Conservation (phyloP, 2,329 filamentous ascomycete species). For the Penicillium sp. region DNA sequence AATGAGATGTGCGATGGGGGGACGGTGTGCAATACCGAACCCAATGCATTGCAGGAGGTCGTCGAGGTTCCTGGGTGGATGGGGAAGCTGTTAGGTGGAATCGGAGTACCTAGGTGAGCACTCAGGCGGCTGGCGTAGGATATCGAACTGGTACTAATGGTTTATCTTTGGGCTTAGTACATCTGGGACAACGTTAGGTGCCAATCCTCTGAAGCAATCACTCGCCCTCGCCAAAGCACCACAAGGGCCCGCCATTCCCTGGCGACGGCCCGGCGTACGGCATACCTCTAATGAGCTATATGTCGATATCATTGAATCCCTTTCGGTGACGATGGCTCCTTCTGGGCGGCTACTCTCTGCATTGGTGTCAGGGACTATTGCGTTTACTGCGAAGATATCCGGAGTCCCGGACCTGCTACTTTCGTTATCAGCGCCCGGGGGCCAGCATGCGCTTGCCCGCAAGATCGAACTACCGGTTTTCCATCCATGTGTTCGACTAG, state of each 20-base stretch:
- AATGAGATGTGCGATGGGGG: conserved; percentile 97
- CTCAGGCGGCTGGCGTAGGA: not conserved
- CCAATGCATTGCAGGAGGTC: conserved; percentile 83
- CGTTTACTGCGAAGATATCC: conserved; percentile 91
- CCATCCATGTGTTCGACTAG: conserved; percentile 87
- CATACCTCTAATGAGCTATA: conserved; percentile 98
- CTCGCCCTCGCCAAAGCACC: conserved; percentile 34
- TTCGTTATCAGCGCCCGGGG: conserved; percentile 72
- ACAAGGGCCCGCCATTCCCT: conserved; percentile 63
- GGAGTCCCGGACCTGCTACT: conserved; percentile 88
- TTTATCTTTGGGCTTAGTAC: conserved; percentile 22
- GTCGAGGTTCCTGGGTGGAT: conserved; percentile 90
- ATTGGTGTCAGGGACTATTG: conserved; percentile 85
- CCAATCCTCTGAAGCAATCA: conserved; percentile 41
- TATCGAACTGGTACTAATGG: not conserved
- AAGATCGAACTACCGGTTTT: conserved; percentile 88
- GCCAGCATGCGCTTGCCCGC: conserved; percentile 68
- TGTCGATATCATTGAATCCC: conserved; percentile 87
- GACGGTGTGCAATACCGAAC: conserved; percentile 82
- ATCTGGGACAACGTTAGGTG: conserved; percentile 41
- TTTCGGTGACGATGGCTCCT: conserved; percentile 82
- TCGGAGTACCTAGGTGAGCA: conserved; percentile 70
- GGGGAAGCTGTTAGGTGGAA: conserved; percentile 81
- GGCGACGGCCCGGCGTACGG: conserved; percentile 85
- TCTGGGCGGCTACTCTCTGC: conserved; percentile 84